phyloP scores from a whole-genome alignment of 169 alveolate genomes.

The Babesia ovis region DNA sequence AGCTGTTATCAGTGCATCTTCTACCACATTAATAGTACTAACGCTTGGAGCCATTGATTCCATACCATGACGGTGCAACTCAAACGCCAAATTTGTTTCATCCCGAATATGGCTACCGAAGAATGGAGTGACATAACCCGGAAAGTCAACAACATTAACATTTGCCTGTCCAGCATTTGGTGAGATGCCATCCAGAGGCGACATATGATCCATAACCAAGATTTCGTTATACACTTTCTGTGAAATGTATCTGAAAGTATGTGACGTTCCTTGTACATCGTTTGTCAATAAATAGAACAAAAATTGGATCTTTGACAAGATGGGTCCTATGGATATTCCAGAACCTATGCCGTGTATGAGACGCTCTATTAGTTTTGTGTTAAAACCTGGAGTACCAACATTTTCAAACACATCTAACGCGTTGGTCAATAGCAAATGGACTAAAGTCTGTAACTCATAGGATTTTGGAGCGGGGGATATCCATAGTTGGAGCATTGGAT shows the following conservation, averaged over 20 bases:
- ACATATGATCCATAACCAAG: too few species aligned
- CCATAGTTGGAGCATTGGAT: neutral
- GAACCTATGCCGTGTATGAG: too few species aligned
- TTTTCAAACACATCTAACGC: neutral
- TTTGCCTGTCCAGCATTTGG: too few species aligned
- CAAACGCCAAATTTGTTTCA: constrained; percentile 2
- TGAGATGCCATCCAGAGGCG: too few species aligned
- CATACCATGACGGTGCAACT: constrained; percentile 27
- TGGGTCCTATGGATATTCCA: neutral
- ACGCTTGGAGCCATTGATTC: neutral
- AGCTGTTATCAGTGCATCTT: neutral
- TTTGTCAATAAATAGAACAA: neutral
- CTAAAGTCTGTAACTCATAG: constrained; percentile 10
- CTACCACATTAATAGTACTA: neutral
- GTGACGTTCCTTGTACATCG: neutral
- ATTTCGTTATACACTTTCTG: neutral
- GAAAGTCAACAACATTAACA: neutral
- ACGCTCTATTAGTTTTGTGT: neutral
- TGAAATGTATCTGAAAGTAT: neutral
- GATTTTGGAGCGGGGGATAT: neutral
- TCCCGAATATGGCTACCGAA: constrained; percentile 1
- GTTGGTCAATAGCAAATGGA: neutral
- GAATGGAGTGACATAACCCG: neutral
- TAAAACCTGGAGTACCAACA: neutral
- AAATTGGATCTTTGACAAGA: constrained; percentile 16